These are phyloP conservation scores for Talaromyces sp. DNA, from an alignment of 2,329 filamentous ascomycete genomes.

Conservation along the genomic window DNA sequence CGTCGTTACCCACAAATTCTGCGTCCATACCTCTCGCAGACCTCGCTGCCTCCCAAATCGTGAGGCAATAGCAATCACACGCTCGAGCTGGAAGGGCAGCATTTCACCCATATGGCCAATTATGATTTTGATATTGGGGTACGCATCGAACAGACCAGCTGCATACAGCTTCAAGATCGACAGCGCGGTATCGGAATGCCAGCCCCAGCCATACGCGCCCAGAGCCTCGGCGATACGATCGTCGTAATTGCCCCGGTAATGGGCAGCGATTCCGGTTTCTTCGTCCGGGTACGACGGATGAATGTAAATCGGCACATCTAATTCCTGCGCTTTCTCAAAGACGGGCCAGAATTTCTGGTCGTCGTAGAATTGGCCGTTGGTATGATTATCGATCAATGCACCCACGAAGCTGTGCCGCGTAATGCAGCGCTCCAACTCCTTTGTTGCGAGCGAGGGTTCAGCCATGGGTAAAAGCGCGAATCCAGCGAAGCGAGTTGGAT, in stretches of 20 bases:
- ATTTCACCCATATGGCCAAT: slow-evolving; percentile 53
- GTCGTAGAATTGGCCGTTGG: slow-evolving; percentile 42
- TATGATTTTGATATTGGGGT: slow-evolving; percentile 53
- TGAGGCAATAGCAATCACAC: slow-evolving; percentile 32
- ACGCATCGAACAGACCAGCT: slow-evolving; percentile 54
- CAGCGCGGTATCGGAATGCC: slow-evolving; percentile 37
- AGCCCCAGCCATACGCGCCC: slow-evolving; percentile 31
- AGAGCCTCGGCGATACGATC: slow-evolving; percentile 21
- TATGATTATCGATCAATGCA: slow-evolving; percentile 46
- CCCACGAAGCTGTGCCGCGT: slow-evolving; percentile 47
- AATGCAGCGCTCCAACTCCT: slow-evolving; percentile 40
- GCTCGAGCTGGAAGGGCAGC: slow-evolving; percentile 54
- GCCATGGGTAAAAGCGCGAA: slow-evolving; percentile 44
- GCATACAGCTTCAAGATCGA: slow-evolving; percentile 47
- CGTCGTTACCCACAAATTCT: slow-evolving; percentile 58
- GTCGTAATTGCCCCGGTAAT: slow-evolving; percentile 39
- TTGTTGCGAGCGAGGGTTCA: slow-evolving; percentile 35
- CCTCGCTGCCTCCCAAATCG: slow-evolving; percentile 16
- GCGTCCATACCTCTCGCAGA: slow-evolving; percentile 51
- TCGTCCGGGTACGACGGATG: slow-evolving; percentile 47
- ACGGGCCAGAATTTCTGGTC: slow-evolving; percentile 42
- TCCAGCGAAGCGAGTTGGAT: slow-evolving; percentile 40
- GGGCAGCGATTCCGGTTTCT: slow-evolving; percentile 30
- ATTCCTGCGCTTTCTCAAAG: slow-evolving; percentile 41
- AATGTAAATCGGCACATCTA: slow-evolving; percentile 52